Evolutionary conservation across 768 basidiomycete species (phyloP).

Genomic region (Mycena epipterygia): DNA sequence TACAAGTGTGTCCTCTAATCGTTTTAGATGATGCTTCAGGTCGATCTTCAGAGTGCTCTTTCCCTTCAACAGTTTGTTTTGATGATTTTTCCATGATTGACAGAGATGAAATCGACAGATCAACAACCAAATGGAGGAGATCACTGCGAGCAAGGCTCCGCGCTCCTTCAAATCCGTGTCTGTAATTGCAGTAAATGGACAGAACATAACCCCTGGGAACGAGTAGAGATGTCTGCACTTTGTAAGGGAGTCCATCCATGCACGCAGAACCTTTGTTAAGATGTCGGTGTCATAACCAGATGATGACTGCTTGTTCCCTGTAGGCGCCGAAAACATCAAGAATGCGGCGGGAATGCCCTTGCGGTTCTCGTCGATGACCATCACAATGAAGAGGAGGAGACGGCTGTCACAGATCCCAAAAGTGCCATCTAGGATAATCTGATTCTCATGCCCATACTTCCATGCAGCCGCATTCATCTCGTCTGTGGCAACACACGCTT

Average conservation of each 20-base stretch:
- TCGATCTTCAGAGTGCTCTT: too few relatives aligned
- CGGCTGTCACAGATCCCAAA: slow-evolving; percentile 36
- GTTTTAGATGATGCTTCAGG: too few relatives aligned
- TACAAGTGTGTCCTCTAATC: too few relatives aligned
- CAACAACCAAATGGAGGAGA: neutral
- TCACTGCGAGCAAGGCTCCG: neutral
- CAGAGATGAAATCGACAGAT: neutral
- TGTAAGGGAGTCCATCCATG: neutral
- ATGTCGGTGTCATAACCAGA: neutral
- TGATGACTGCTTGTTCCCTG: neutral
- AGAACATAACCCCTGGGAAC: neutral
- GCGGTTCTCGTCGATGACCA: neutral
- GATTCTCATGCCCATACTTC: slow-evolving; percentile 38
- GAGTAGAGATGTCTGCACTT: neutral
- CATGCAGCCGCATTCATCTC: slow-evolving; percentile 41
- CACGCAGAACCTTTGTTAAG: neutral
- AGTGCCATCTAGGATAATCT: slow-evolving; percentile 40
- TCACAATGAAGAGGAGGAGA: neutral
- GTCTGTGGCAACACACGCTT: slow-evolving; percentile 45
- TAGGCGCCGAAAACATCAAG: too few relatives aligned
- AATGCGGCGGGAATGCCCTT: neutral
- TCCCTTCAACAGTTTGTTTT: neutral
- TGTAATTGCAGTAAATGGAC: neutral
- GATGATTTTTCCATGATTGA: neutral
- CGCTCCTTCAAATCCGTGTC: neutral